Evolutionary conservation across 345 rosid species (phyloP).

Genomic region (Camelina hispida): DNA sequence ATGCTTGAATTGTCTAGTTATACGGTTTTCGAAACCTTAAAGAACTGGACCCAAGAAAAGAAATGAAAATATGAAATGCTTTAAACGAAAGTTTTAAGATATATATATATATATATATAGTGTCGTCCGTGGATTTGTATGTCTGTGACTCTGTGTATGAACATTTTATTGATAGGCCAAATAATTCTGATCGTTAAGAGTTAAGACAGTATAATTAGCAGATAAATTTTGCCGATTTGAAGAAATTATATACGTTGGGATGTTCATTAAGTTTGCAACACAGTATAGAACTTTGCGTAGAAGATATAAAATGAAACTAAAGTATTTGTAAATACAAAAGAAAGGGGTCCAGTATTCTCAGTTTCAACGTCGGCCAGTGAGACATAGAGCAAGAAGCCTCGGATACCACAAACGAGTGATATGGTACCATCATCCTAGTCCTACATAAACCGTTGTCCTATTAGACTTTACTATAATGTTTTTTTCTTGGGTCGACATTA

Average conservation of each 20-base stretch:
- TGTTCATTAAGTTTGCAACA: neutral
- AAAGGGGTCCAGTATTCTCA: slow-evolving; percentile 7
- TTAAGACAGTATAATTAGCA: neutral
- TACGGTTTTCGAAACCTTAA: slow-evolving; percentile 26
- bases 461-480: slow-evolving; percentile 9
- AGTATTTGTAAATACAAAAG: neutral
- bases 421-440: neutral
- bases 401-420: slow-evolving; percentile 19
- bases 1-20: slow-evolving; percentile 25
- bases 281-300: neutral
- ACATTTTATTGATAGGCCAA: neutral
- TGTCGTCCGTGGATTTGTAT: neutral
- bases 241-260: neutral
- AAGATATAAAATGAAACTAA: neutral
- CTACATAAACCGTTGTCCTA: slow-evolving; percentile 12
- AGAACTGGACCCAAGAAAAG: slow-evolving; percentile 8
- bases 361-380: slow-evolving; percentile 15
- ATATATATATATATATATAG: too few relatives aligned
- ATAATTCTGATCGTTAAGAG: neutral
- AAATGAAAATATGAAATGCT: neutral
- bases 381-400: slow-evolving; percentile 18
- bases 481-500: slow-evolving; percentile 9
- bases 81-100: neutral
- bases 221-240: neutral
- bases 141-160: neutral